Base-by-base conservation (phyloP, 1,284 basidiomycete genomes). In the Laetiporus sulphureus region DNA sequence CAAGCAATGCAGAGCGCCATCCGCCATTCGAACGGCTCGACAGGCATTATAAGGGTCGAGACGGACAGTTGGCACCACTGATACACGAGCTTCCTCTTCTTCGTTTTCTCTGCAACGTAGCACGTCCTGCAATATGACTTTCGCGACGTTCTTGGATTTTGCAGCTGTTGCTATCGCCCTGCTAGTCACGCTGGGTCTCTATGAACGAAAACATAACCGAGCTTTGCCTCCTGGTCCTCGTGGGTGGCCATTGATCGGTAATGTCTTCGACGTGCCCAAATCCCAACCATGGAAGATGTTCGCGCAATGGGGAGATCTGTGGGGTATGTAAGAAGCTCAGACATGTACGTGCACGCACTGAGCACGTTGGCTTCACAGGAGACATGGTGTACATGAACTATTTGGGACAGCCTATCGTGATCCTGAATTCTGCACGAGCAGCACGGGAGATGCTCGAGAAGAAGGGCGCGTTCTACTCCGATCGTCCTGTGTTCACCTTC, bases 391-490 rank as follows among this genome's bases (percentile, higher is more conserved):
- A 75, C 32, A 63, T 74, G 3, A 75, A 71, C 21, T 61, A 83
- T 12, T 60, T 84, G 10, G 79, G 80, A 2, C 78, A 80, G 46
- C 66, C 74, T 23, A 59, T 83, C 20, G 56, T 86, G 32, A 62
- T 84, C 33, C 50, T 86, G n/a, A 80, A 79, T 52, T 77, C 73
- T 2, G 63, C 66, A 11, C 62, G 73, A 50, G 53, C 64, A 12
- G 77, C 78, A 5, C 56, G 64, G 41, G 78, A 80, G 36, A 68
- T 85, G 58, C 67, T 85, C 33, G 78, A 83, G 55, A 82, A 77
- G 59, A 77, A 79, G 49, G 76, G 76, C 36, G 62, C 72, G 6
- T 73, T 75, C 32, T 84, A 83, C 57, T 83, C 83, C 3, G 77
- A 83, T 51, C 72, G 83, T 13, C 82, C 83, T 1, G 61, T 63